Percentiles rank a stretch among this genome's conserved stretches.
phyloP scores from a whole-genome alignment of 192 early-diverging fungal species.

The Podila clonocystis region DNA sequence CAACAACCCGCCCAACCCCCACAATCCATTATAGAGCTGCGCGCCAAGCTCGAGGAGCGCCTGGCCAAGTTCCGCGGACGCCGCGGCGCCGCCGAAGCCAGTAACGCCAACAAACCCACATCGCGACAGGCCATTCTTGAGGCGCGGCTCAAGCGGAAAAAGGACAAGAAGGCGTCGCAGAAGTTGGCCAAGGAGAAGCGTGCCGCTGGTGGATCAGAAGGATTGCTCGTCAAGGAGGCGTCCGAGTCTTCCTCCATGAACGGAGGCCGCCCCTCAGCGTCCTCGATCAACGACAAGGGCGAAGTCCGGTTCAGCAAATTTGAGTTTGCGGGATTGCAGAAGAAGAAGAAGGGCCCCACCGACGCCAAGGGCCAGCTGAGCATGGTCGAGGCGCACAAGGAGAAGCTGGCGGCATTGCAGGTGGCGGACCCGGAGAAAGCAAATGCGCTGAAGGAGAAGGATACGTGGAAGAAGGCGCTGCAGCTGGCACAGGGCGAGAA shows the following conservation, averaged over 20 bases:
- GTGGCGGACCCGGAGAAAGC: constrained; percentile 68
- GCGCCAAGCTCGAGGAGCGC: constrained; percentile 44
- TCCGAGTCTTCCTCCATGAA: constrained; percentile 10
- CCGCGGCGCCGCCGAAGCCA: constrained; percentile 22
- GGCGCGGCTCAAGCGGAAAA: constrained; percentile 76
- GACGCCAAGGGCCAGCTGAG: constrained; percentile 73
- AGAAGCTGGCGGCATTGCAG: constrained; percentile 82
- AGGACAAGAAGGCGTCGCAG: constrained; percentile 67
- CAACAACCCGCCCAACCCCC: constrained; percentile 36
- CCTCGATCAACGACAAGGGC: constrained; percentile 61
- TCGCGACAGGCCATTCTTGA: constrained; percentile 82
- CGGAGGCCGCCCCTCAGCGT: constrained; percentile 40
- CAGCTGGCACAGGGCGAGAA: constrained; percentile 89
- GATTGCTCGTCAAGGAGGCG: constrained; percentile 54
- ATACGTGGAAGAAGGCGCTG: constrained; percentile 84
- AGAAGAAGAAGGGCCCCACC: constrained; percentile 71
- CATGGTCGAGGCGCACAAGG: constrained; percentile 76
- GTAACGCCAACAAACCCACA: constrained; percentile 56
- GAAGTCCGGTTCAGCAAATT: constrained; percentile 75
- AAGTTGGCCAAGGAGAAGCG: constrained; percentile 71
- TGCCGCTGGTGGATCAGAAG: constrained; percentile 57
- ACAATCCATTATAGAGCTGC: constrained; percentile 35
- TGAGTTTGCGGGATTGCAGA: constrained; percentile 68
- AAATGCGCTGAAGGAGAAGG: constrained; percentile 74
- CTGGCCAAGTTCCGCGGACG: constrained; percentile 44